phyloP scores from a whole-genome alignment of 306 rosid genomes.

The Vigna trinervia region DNA sequence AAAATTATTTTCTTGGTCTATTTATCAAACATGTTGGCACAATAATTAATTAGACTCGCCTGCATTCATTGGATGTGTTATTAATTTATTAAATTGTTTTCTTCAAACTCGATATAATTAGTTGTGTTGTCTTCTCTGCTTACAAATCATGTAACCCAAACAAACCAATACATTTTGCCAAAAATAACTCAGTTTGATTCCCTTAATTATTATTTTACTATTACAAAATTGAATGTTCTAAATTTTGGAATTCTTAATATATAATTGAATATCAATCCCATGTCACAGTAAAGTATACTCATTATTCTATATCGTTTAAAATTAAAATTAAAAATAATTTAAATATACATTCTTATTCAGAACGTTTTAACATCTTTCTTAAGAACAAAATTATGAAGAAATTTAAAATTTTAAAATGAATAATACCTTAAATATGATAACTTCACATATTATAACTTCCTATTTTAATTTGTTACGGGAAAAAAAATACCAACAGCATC shows the following conservation, averaged over 20 bases:
- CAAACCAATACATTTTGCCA: neutral
- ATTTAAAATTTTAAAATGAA: too few species aligned
- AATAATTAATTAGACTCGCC: neutral
- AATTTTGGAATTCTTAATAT: neutral
- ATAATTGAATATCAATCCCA: neutral
- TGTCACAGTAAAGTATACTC: too few species aligned
- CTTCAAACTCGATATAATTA: neutral
- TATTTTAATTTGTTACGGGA: too few species aligned
- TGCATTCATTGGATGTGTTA: neutral
- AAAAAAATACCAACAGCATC: too few species aligned
- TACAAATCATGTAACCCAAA: slow-evolving; percentile 4
- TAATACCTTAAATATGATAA: too few species aligned
- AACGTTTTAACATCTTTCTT: too few species aligned
- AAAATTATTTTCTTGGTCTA: neutral
- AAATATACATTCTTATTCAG: too few species aligned
- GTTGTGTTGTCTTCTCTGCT: neutral
- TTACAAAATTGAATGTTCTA: neutral
- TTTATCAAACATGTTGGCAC: neutral
- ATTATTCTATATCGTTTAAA: too few species aligned
- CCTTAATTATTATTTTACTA: neutral
- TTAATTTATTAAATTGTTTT: neutral
- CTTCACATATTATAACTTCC: too few species aligned
- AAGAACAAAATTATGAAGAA: too few species aligned
- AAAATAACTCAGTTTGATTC: neutral
- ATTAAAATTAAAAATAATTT: too few species aligned